Conservation (phyloP, 2,329 filamentous ascomycete species). For the Furcasterigmium furcatum region DNA sequence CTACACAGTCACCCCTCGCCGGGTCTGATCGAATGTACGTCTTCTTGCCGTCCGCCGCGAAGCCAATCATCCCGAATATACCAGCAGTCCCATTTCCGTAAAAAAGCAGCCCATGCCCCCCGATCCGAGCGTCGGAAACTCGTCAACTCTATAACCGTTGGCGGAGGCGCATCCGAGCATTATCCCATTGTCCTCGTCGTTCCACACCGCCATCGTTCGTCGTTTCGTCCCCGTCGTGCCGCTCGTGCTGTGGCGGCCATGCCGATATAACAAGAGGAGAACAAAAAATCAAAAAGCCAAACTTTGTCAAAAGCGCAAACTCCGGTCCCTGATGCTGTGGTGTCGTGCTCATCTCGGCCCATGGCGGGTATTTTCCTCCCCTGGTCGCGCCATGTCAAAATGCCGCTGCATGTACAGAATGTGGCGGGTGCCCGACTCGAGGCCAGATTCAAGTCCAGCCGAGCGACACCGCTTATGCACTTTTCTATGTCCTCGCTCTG, state of each 20-base stretch:
- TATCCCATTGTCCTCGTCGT: too few relatives aligned
- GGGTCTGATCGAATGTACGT: not conserved
- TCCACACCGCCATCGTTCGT: too few relatives aligned
- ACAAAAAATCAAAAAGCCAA: too few relatives aligned
- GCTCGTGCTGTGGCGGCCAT: too few relatives aligned
- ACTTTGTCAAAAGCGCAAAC: slow-evolving; percentile 5
- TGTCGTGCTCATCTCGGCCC: slow-evolving; percentile 6
- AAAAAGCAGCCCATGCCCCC: too few relatives aligned
- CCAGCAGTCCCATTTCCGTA: slow-evolving; percentile 3
- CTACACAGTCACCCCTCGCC: slow-evolving; percentile 7
- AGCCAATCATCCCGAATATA: not conserved
- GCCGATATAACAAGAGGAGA: too few relatives aligned
- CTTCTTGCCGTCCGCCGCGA: not conserved
- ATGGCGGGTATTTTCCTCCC: not conserved
- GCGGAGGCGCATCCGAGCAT: too few relatives aligned
- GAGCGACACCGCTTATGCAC: slow-evolving; percentile 7
- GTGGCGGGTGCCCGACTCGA: not conserved
- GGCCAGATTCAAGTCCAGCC: not conserved
- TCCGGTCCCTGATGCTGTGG: slow-evolving; percentile 9
- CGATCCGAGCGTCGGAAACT: too few relatives aligned
- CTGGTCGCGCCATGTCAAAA: not conserved
- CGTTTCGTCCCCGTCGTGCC: too few relatives aligned
- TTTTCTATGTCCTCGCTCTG: slow-evolving; percentile 1
- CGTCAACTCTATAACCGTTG: too few relatives aligned
- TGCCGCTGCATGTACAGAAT: slow-evolving; percentile 5